Conservation (phyloP, 805 yeast species). For the Metschnikowia kunwiensis region DNA sequence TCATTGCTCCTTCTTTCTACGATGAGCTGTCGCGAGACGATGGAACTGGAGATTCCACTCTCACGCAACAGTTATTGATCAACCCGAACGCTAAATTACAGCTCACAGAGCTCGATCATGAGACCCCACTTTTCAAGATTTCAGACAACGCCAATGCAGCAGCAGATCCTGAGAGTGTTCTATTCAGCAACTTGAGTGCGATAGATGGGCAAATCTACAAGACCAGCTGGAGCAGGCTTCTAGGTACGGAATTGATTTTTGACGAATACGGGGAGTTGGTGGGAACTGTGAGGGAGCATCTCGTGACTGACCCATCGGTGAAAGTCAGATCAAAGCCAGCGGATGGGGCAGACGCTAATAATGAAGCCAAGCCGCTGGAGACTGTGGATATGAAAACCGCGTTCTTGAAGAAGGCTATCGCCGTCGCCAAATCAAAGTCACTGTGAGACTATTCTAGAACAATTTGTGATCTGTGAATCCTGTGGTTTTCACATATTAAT, state of each 20-base stretch:
- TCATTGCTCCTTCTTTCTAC: constrained; percentile 18
- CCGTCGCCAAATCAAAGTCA: constrained; percentile 11
- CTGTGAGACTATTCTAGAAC: not conserved
- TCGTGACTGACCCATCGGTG: constrained; percentile 27
- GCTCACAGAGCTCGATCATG: constrained; percentile 32
- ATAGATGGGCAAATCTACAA: constrained; percentile 54
- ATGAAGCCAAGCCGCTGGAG: constrained; percentile 16
- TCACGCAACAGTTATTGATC: constrained; percentile 27
- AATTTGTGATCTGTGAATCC: no score
- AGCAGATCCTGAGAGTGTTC: constrained; percentile 18
- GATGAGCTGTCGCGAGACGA: constrained; percentile 14
- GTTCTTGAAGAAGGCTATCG: constrained; percentile 23
- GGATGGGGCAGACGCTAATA: constrained; percentile 16
- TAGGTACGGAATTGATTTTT: constrained; percentile 65
- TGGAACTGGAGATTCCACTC: constrained; percentile 4
- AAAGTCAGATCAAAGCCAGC: constrained; percentile 21
- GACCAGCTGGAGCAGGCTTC: constrained; percentile 72
- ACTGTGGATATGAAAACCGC: constrained; percentile 19
- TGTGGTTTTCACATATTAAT: no score
- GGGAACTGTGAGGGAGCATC: constrained; percentile 40
- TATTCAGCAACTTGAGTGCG: constrained; percentile 28
- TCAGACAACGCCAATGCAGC: constrained; percentile 29
- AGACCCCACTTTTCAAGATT: constrained; percentile 35
- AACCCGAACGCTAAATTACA: constrained; percentile 42
- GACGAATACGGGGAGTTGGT: constrained; percentile 43